A percentile compares a stretch with the other conserved stretches of the same genome.
These are phyloP conservation scores for Debaryomyces robertsiae DNA, from an alignment of 1,139 yeast genomes.

Conservation along the genomic window DNA sequence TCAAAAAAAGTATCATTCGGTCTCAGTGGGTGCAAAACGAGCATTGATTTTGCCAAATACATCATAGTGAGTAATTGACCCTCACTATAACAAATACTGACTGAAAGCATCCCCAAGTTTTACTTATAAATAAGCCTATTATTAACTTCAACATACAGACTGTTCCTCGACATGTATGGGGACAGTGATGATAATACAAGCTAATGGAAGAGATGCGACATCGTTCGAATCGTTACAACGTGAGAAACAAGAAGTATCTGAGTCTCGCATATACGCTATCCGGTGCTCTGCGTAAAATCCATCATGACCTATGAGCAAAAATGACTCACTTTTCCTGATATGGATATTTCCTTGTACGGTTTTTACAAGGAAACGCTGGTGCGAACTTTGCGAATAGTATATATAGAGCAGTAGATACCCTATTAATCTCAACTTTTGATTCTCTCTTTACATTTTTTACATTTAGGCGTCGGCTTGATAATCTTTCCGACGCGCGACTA, in stretches of 20 bases:
- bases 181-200: constrained; percentile 7
- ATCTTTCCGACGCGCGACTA: constrained; percentile 4
- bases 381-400: too few relatives aligned
- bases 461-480: constrained; percentile 6
- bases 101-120: neutral
- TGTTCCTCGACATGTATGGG: neutral
- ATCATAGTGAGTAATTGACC: neutral
- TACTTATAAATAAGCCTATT: neutral
- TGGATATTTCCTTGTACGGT: too few relatives aligned
- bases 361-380: too few relatives aligned
- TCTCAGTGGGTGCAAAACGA: too few relatives aligned
- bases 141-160: neutral
- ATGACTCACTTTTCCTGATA: constrained; percentile 10
- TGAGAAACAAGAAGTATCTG: constrained; percentile 6
- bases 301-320: constrained; percentile 1
- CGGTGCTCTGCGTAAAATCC: neutral
- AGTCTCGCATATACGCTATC: constrained; percentile 4
- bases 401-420: neutral
- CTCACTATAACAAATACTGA: neutral
- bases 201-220: constrained; percentile 11
- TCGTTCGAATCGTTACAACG: constrained; percentile 8
- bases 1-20: too few relatives aligned
- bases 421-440: neutral
- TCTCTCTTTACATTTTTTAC: neutral
- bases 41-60: too few relatives aligned